These are phyloP conservation scores for Lolium perenne DNA, from an alignment of 176 grass and related monocot species.

Conservation along the genomic window DNA sequence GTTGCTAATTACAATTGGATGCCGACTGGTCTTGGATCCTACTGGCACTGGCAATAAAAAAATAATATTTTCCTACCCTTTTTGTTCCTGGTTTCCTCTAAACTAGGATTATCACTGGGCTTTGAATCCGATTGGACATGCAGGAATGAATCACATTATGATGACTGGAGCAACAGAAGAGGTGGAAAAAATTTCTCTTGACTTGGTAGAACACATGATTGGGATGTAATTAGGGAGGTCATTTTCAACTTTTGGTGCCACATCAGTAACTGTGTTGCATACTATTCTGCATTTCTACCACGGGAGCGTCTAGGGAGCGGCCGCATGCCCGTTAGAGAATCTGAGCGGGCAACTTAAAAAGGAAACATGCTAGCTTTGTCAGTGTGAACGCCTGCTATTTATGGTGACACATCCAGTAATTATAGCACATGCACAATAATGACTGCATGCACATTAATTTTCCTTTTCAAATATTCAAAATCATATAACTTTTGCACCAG, in stretches of 20 bases:
- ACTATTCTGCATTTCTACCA: not conserved
- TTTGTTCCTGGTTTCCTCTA: not conserved
- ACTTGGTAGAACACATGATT: not conserved
- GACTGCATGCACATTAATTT: too few species aligned
- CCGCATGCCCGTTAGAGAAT: too few species aligned
- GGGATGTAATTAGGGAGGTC: not conserved
- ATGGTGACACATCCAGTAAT: too few species aligned
- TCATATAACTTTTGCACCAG: too few species aligned
- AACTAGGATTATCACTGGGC: not conserved
- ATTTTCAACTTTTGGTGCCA: not conserved
- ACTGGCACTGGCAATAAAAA: not conserved
- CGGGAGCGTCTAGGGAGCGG: too few species aligned
- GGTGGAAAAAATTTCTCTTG: not conserved
- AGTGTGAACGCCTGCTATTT: too few species aligned
- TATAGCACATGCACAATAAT: too few species aligned
- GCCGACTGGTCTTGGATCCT: constrained; percentile 21
- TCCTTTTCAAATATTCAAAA: too few species aligned
- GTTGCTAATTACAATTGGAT: not conserved
- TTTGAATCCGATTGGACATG: not conserved
- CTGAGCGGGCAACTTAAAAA: too few species aligned
- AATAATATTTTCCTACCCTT: not conserved
- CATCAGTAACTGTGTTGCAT: not conserved
- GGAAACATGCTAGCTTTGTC: too few species aligned
- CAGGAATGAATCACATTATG: not conserved
- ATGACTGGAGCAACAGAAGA: not conserved